Percentiles rank a stretch among this genome's conserved stretches.
Evolutionary conservation across 768 basidiomycete genomes (phyloP).

Genomic region (Tricholoma sp.): DNA sequence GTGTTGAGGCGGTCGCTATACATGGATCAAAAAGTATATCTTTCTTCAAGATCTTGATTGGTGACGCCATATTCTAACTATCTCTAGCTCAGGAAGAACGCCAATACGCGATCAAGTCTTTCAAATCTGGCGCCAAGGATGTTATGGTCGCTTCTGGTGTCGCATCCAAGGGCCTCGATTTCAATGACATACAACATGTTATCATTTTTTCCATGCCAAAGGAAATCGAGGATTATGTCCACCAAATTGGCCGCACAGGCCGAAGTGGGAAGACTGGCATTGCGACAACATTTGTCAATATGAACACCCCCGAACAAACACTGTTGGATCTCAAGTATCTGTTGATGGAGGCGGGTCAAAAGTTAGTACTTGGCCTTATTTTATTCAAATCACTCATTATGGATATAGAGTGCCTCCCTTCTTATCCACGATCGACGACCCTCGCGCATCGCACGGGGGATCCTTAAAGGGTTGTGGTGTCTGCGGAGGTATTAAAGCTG

Average conservation of each 20-base stretch:
- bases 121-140: conserved; percentile 96
- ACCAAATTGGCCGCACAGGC: conserved; percentile 98
- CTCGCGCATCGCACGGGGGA: conserved; percentile 74
- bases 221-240: conserved; percentile 99
- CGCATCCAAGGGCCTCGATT: conserved; percentile 97
- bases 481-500: conserved; percentile 70
- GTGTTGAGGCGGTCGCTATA: conserved; percentile 97
- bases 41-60: neutral
- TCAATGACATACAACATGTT: conserved; percentile 98
- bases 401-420: conserved; percentile 83
- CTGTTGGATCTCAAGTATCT: conserved; percentile 95
- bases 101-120: conserved; percentile 97
- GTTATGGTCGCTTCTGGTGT: conserved; percentile 99
- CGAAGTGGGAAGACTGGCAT: conserved; percentile 98
- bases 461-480: conserved; percentile 87
- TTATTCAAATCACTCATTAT: neutral
- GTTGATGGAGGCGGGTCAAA: conserved; percentile 95
- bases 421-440: conserved; percentile 85
- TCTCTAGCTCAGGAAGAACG: conserved; percentile 90
- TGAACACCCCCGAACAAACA: conserved; percentile 96
- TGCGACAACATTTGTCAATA: conserved; percentile 98
- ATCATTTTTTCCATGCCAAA: conserved; percentile 99
- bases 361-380: conserved; percentile 33
- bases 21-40: conserved; percentile 92
- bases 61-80: neutral